Base-by-base conservation (phyloP, 768 basidiomycete species). In the Leccinum ochraceum region DNA sequence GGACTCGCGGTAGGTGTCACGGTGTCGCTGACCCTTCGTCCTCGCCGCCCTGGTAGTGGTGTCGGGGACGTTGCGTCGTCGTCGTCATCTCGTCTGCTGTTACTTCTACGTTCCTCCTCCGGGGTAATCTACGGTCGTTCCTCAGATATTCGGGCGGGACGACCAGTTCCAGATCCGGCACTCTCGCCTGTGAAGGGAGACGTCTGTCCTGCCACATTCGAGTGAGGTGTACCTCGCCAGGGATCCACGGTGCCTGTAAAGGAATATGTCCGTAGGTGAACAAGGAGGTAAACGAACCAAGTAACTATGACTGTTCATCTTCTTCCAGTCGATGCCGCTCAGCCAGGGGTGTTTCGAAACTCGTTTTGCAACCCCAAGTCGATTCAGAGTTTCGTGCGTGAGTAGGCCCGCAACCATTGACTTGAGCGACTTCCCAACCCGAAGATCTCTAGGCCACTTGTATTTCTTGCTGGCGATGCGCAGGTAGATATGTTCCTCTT, bases 341-440 rank as follows among this genome's bases (percentile, higher is more conserved):
- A 86, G 64, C 81, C 81, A 87, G 2, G 76, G 71, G 58, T 86
- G 82, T 6, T 64, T 57, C 48, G 68, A 68, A 8, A 84, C 75
- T 26, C 71, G 67, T 32, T 70, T 75, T 0, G 67, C 63, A 4
- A 69, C 67, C 22, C 81, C 83, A 8, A 84, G 66, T 28, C 85
- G 78, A 46, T 76, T 34, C 13, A 66, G 55, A 0, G 79, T 67
- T 39, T 80, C 68, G 3, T 73, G 62, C 0, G 68, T 71, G 53
- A 86, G 72, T 17, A 86, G 77, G 5, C 70, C 68, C 3, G 69
- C 62, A 6, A 85, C 74, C 20, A 86, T 63, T 24, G 77, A 73
- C 64, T 78, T 78, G 57, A 83, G 74, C 8, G 75, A 71, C 54
- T 67, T 68, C n/a, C 81, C 78, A 32, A 80, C 66, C 24, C 64